phyloP scores from a whole-genome alignment of 2,329 filamentous ascomycete species.

The Orbilia oligospora region DNA sequence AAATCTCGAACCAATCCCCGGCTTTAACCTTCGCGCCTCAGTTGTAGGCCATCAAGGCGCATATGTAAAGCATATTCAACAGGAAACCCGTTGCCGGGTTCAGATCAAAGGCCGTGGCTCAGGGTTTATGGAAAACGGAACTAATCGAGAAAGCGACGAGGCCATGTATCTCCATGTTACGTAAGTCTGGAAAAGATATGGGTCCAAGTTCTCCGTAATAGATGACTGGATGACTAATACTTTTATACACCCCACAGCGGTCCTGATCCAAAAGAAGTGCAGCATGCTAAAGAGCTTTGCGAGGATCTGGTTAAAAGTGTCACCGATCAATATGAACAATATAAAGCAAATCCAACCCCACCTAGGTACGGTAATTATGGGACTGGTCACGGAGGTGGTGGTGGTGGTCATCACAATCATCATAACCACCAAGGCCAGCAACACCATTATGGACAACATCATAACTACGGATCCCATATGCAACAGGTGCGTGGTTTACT shows the following conservation, averaged over 20 bases:
- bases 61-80: slow-evolving; percentile 98
- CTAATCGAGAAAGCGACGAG: slow-evolving; percentile 92
- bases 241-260: slow-evolving; percentile 73
- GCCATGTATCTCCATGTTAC: slow-evolving; percentile 97
- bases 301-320: slow-evolving; percentile 89
- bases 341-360: slow-evolving; percentile 83
- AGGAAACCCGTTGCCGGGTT: slow-evolving; percentile 93
- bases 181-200: slow-evolving; percentile 71
- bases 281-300: slow-evolving; percentile 88
- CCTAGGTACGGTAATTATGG: slow-evolving; percentile 74
- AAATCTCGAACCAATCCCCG: slow-evolving; percentile 87
- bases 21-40: slow-evolving; percentile 95
- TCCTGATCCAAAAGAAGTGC: slow-evolving; percentile 87
- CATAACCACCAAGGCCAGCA: slow-evolving; percentile 66
- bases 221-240: slow-evolving; percentile 66
- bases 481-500: slow-evolving; percentile 38
- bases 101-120: slow-evolving; percentile 98
- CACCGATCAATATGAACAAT: slow-evolving; percentile 88
- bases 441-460: slow-evolving; percentile 67
- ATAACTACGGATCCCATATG: slow-evolving; percentile 67
- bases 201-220: not conserved
- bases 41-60: slow-evolving; percentile 94
- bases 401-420: slow-evolving; percentile 67
- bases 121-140: slow-evolving; percentile 90
- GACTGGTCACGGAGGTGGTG: slow-evolving; percentile 70